Percentiles rank a stretch among this genome's conserved stretches.
phyloP scores from a whole-genome alignment of 148 eudicot genomes.

The Tetragonia tetragonoides region DNA sequence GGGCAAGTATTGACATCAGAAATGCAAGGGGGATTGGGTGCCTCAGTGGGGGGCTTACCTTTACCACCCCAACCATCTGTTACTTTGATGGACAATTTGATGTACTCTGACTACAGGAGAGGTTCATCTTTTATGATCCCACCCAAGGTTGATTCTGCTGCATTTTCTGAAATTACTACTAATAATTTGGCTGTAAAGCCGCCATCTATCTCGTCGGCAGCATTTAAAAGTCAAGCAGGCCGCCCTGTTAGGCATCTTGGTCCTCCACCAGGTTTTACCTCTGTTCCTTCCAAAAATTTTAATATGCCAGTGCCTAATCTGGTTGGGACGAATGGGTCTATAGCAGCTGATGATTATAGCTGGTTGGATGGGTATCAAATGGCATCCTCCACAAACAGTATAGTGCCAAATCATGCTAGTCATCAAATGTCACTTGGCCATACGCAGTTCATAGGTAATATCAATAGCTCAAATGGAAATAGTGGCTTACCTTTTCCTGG shows the following conservation, averaged over 20 bases:
- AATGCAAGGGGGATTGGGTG: conserved; percentile 26
- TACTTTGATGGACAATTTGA: conserved; percentile 20
- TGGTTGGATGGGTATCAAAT: conserved; percentile 51
- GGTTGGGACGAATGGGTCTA: conserved; percentile 33
- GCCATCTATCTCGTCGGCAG: conserved; percentile 25
- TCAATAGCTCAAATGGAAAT: conserved; percentile 36
- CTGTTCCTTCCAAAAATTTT: conserved; percentile 44
- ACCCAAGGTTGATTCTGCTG: conserved; percentile 28
- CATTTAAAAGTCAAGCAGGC: conserved; percentile 38
- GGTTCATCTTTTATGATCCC: conserved; percentile 29
- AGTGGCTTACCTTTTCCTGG: conserved; percentile 58
- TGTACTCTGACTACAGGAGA: conserved; percentile 32
- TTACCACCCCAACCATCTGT: conserved; percentile 34
- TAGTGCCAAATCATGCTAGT: conserved; percentile 24
- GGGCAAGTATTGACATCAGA: conserved; percentile 29
- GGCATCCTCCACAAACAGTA: conserved; percentile 31
- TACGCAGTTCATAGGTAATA: conserved; percentile 23
- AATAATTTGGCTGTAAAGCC: conserved; percentile 29
- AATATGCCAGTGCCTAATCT: conserved; percentile 32
- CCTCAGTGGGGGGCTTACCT: conserved; percentile 27
- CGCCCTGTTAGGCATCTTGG: conserved; percentile 68
- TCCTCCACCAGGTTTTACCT: conserved; percentile 66
- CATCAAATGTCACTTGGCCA: conserved; percentile 28
- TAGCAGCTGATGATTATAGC: conserved; percentile 40
- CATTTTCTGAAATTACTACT: conserved; percentile 30